phyloP scores from a whole-genome alignment of 345 rosid genomes.

The Eucalyptus regnans region DNA sequence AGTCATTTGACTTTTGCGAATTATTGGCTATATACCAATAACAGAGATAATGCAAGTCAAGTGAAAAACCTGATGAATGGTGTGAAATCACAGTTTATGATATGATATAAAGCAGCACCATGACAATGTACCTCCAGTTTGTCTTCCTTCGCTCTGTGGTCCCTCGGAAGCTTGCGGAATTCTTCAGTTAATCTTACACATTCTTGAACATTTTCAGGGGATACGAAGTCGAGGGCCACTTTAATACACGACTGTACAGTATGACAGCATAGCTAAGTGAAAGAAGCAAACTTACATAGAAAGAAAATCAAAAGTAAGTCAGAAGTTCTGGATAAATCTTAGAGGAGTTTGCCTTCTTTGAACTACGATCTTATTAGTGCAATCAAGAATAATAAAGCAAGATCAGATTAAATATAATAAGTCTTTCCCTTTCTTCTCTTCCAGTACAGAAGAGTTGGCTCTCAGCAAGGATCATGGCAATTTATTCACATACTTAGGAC shows the following conservation, averaged over 20 bases:
- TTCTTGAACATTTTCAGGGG: slow-evolving; percentile 47
- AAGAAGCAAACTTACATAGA: neutral
- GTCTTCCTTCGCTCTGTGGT: slow-evolving; percentile 48
- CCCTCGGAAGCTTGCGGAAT: slow-evolving; percentile 43
- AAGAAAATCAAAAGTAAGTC: neutral
- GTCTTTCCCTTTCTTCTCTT: neutral
- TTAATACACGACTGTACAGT: slow-evolving; percentile 47
- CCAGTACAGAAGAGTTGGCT: neutral
- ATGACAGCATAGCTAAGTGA: neutral
- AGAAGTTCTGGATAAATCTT: neutral
- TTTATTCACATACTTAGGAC: neutral
- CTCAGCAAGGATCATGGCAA: neutral
- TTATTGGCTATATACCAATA: neutral
- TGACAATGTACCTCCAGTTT: slow-evolving; percentile 33
- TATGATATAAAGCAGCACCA: neutral
- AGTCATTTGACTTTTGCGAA: neutral
- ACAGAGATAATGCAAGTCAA: neutral
- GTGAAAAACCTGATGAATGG: neutral
- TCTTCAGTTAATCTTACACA: slow-evolving; percentile 47
- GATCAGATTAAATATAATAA: neutral
- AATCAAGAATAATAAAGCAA: neutral
- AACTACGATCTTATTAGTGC: neutral
- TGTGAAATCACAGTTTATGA: neutral
- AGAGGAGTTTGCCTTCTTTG: neutral
- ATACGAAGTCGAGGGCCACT: slow-evolving; percentile 56